Base-by-base conservation (phyloP, 163 green algal species). In the Coccomyxa subellipsoidea region DNA sequence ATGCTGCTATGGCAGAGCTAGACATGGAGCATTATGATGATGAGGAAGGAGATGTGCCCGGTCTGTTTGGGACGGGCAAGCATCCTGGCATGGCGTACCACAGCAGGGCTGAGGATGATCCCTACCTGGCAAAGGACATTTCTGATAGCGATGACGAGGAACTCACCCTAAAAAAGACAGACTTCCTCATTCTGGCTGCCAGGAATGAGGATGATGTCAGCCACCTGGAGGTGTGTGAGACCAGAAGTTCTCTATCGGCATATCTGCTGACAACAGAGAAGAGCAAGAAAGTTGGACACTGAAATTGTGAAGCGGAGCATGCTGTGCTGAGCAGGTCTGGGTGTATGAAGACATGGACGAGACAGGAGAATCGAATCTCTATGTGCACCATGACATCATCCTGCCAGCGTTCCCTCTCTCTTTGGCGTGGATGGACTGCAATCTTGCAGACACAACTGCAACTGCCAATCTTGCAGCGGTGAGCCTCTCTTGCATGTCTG, bases 311-410 rank as follows among this genome's bases (percentile, higher is more conserved):
- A 59, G 2, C 5, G 47, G 15, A 59, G 47, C 47, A 59, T 59
- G 66, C 29, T 36, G 27, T 79, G n/a, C 29, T 32, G 2, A 31
- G 37, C 81, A 89, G 87, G 88, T 98, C 25, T 99, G 95, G 95
- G 91, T 98, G 40, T 98, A 98, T 80, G 94, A 98, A 85, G 94
- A 97, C 83, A 86, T 91, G 3, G 93, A 94, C 36, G 85, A 32
- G 40, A 78, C 80, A 21, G 90, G 89, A 12, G 88, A 92, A 34
- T 89, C 88, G 35, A 99, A 98, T 88, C 83, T 98, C 38, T 99
- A 97, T 81, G 95, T 99, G 35, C 96, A 99, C 86, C 97, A 99
- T 84, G 95, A 98, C 77, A 87, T 99, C 75, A 87, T 99, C 88
- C 91, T 99, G 38, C 92, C 95, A 31, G 91, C 93, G 32, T 98